phyloP scores from a whole-genome alignment of 345 rosid species.

The Durio zibethinus region DNA sequence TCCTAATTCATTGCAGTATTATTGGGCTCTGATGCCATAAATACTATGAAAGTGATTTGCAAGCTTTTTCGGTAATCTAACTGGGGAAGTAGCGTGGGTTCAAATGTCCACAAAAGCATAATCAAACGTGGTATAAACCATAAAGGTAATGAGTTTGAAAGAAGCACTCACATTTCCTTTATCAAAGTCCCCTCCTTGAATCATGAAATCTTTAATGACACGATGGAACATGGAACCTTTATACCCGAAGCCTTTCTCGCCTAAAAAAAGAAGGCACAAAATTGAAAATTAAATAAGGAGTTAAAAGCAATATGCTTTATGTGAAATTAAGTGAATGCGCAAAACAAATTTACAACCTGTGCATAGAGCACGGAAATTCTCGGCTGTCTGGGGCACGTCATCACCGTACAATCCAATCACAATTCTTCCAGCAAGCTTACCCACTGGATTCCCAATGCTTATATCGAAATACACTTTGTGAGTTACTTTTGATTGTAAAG shows the following conservation, averaged over 20 bases:
- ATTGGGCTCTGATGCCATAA: not conserved
- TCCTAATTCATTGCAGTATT: not conserved
- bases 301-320: not conserved
- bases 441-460: conserved; percentile 89
- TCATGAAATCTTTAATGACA: conserved; percentile 95
- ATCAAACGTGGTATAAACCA: not conserved
- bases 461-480: conserved; percentile 89
- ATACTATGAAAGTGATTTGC: not conserved
- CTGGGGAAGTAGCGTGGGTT: not conserved
- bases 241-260: conserved; percentile 97
- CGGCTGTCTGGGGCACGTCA: conserved; percentile 91
- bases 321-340: not conserved
- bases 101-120: not conserved
- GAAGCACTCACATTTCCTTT: conserved; percentile 78
- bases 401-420: conserved; percentile 92
- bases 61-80: not conserved
- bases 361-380: conserved; percentile 94
- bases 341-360: conserved; percentile 49
- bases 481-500: conserved; percentile 74
- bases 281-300: not conserved
- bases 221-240: conserved; percentile 83
- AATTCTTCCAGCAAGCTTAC: conserved; percentile 81
- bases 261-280: conserved; percentile 34
- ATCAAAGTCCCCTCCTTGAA: conserved; percentile 98
- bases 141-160: not conserved